These are phyloP conservation scores for Cyclaneusma minus DNA, from an alignment of 2,329 filamentous ascomycete genomes.

Conservation along the genomic window DNA sequence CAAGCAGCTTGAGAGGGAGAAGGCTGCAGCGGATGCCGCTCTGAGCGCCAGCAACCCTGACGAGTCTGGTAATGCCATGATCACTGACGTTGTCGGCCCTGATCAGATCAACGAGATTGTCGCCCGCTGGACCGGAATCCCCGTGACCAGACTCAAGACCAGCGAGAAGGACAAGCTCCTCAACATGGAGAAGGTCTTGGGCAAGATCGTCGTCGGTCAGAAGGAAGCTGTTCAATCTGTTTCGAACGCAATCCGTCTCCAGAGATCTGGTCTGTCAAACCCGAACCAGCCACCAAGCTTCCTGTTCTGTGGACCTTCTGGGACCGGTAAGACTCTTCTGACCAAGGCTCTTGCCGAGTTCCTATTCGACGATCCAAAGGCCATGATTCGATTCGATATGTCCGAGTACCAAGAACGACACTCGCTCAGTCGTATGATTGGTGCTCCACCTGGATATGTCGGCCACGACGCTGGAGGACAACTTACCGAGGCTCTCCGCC, in stretches of 20 bases:
- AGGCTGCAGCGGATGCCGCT: slow-evolving; percentile 60
- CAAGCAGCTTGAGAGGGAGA: slow-evolving; percentile 64
- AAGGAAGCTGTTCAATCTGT: slow-evolving; percentile 86
- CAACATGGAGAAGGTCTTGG: slow-evolving; percentile 81
- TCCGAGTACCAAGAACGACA: slow-evolving; percentile 98
- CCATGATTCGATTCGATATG: slow-evolving; percentile 99
- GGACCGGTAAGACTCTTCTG: slow-evolving; percentile 93
- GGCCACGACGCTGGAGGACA: slow-evolving; percentile 94
- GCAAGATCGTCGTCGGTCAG: slow-evolving; percentile 80
- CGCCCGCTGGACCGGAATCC: slow-evolving; percentile 93
- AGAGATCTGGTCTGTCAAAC: slow-evolving; percentile 86
- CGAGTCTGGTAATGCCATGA: slow-evolving; percentile 54
- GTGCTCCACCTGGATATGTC: slow-evolving; percentile 90
- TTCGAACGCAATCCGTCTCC: slow-evolving; percentile 88
- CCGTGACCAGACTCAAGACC: slow-evolving; percentile 83
- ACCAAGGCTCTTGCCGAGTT: slow-evolving; percentile 97
- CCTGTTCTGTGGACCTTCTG: slow-evolving; percentile 95
- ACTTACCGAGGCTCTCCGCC: slow-evolving; percentile 83
- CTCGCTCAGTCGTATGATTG: slow-evolving; percentile 91
- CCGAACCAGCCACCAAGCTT: slow-evolving; percentile 96
- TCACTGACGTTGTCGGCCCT: slow-evolving; percentile 86
- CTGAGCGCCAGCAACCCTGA: slow-evolving; percentile 34
- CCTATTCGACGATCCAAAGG: slow-evolving; percentile 89
- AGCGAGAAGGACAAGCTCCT: slow-evolving; percentile 98
- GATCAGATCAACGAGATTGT: slow-evolving; percentile 99